Evolutionary conservation across 371 early-diverging fungal genomes (phyloP).

Genomic region (Zancudomyces culisetae): DNA sequence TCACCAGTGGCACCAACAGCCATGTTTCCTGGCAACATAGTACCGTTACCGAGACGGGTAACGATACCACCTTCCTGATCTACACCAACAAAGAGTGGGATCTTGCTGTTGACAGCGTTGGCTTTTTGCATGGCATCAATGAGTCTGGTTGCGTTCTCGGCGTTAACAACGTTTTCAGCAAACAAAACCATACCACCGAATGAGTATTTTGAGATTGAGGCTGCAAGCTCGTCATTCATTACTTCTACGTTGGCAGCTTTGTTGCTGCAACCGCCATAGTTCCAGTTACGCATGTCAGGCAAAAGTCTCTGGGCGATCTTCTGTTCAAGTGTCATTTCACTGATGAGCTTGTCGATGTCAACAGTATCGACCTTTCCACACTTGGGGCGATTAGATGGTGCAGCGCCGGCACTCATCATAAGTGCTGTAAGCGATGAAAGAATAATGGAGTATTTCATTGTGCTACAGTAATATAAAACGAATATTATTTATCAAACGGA

Average conservation of each 20-base stretch:
- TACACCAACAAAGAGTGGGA: not conserved
- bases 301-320: conserved; percentile 2
- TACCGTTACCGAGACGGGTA: not conserved
- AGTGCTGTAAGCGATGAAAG: too few species aligned
- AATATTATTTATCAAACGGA: too few species aligned
- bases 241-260: not conserved
- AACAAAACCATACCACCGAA: conserved; percentile 5
- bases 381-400: too few species aligned
- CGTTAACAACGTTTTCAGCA: not conserved
- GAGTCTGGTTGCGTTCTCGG: not conserved
- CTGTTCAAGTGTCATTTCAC: conserved; percentile 2
- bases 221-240: not conserved
- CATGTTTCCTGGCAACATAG: conserved; percentile 4
- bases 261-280: not conserved
- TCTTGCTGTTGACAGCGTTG: not conserved
- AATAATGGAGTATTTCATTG: too few species aligned
- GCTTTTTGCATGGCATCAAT: conserved; percentile 1
- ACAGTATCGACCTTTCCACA: too few species aligned
- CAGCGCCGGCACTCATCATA: too few species aligned
- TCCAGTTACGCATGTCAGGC: conserved; percentile 5
- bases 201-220: not conserved
- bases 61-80: conserved; percentile 4
- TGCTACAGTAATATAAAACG: too few species aligned
- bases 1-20: conserved; percentile 1
- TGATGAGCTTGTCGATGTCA: not conserved